Evolutionary conservation across 345 rosid genomes (phyloP).

Genomic region (Erucastrum elatum): DNA sequence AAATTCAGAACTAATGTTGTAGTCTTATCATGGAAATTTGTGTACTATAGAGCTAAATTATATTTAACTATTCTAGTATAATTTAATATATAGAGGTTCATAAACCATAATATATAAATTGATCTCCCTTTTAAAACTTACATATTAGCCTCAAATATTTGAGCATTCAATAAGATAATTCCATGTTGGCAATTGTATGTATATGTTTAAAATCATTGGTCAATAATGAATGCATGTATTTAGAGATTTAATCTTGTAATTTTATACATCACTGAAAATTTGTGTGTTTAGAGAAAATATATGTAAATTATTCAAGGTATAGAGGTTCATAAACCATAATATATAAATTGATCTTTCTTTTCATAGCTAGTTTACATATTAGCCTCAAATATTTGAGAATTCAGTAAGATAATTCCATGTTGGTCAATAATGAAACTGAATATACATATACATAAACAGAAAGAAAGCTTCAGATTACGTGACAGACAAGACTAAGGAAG

Average conservation of each 20-base stretch:
- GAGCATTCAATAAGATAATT: neutral
- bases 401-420: neutral
- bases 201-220: neutral
- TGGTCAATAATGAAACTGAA: neutral
- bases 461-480: slow-evolving; percentile 33
- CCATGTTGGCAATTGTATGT: neutral
- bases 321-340: neutral
- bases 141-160: neutral
- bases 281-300: too few relatives aligned
- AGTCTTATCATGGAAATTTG: neutral
- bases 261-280: too few relatives aligned
- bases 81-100: neutral
- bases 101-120: neutral
- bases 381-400: neutral
- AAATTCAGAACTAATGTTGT: neutral
- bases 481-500: slow-evolving; percentile 34
- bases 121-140: neutral
- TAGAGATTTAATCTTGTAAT: too few relatives aligned
- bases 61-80: neutral
- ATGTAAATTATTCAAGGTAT: neutral
- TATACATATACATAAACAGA: neutral
- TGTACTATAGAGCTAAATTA: neutral
- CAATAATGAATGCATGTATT: too few relatives aligned
- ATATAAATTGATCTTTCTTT: neutral
- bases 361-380: neutral